Conservation (phyloP, 495 filamentous ascomycete species). For the Talaromyces thailandensis region DNA sequence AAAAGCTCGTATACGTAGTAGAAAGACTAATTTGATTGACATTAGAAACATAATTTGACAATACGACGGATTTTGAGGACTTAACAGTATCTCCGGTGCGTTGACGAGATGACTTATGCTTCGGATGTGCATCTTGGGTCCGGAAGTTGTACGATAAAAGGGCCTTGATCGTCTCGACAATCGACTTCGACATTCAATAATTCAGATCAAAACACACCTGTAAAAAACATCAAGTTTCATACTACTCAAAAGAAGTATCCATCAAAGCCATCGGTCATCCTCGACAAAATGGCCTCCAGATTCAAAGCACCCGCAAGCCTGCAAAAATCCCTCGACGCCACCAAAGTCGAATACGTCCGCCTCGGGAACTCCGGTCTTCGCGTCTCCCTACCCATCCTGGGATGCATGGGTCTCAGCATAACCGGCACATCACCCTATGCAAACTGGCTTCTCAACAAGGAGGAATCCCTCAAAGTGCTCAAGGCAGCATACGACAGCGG, state of each 20-base stretch:
- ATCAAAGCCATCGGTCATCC: no score
- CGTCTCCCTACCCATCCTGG: slow-evolving; percentile 57
- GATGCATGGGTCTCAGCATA: slow-evolving; percentile 49
- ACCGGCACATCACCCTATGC: slow-evolving; percentile 43
- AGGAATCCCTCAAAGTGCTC: slow-evolving; percentile 52
- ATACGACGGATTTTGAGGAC: not conserved
- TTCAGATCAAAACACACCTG: not conserved
- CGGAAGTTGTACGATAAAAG: not conserved
- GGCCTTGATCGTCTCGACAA: not conserved
- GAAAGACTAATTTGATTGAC: not conserved
- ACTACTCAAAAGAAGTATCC: no score
- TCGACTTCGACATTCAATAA: not conserved
- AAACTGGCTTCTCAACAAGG: slow-evolving; percentile 53
- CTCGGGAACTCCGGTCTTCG: slow-evolving; percentile 60
- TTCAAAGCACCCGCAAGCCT: not conserved
- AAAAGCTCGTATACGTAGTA: not conserved
- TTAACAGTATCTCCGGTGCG: not conserved
- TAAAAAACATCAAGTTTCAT: no score
- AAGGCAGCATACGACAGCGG: slow-evolving; percentile 59
- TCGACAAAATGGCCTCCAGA: not conserved
- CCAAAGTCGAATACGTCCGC: slow-evolving; percentile 16
- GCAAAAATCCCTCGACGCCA: not conserved
- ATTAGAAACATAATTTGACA: not conserved
- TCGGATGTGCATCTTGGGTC: not conserved
- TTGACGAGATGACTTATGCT: not conserved